Conservation (phyloP, 768 basidiomycete species). For the Melanogaster broomeanus region DNA sequence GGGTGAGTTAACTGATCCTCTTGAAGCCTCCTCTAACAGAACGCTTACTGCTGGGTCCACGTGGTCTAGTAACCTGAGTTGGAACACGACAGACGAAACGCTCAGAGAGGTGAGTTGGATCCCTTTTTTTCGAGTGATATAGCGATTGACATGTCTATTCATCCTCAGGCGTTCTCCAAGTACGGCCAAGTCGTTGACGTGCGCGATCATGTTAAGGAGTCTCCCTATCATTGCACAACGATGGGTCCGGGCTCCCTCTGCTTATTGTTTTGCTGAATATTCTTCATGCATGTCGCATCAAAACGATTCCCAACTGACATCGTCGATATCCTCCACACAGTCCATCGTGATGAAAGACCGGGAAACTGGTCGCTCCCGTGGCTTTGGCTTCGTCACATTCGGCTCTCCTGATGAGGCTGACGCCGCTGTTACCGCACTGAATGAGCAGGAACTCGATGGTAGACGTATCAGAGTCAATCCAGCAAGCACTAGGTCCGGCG, state of each 20-base stretch:
- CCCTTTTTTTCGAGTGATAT: background rate
- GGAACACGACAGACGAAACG: conserved; percentile 31
- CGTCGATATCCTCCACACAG: conserved; percentile 16
- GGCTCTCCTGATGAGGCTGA: conserved; percentile 37
- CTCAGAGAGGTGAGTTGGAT: conserved; percentile 24
- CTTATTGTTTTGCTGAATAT: conserved; percentile 27
- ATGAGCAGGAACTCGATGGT: conserved; percentile 58
- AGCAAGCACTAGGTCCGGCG: conserved; percentile 30
- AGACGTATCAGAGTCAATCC: conserved; percentile 54
- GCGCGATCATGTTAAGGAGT: conserved; percentile 37
- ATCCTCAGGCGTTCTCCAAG: conserved; percentile 41
- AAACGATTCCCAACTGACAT: conserved; percentile 5
- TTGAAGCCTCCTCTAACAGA: background rate
- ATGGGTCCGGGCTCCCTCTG: conserved; percentile 29
- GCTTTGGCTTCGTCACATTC: conserved; percentile 57
- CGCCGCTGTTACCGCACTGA: conserved; percentile 43
- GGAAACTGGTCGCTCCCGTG: conserved; percentile 58
- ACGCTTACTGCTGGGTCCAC: background rate
- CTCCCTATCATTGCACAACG: conserved; percentile 31
- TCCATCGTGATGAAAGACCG: conserved; percentile 47
- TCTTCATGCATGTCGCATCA: conserved; percentile 24
- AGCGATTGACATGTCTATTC: conserved; percentile 6
- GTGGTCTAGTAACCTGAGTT: conserved; percentile 33
- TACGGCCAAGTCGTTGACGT: conserved; percentile 53
- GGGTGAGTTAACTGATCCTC: conserved; percentile 22